Evolutionary conservation across 2,329 filamentous ascomycete genomes (phyloP), one percentile per base, ranked within the genome.

Genomic region (Coleophoma eucalyptorum): DNA sequence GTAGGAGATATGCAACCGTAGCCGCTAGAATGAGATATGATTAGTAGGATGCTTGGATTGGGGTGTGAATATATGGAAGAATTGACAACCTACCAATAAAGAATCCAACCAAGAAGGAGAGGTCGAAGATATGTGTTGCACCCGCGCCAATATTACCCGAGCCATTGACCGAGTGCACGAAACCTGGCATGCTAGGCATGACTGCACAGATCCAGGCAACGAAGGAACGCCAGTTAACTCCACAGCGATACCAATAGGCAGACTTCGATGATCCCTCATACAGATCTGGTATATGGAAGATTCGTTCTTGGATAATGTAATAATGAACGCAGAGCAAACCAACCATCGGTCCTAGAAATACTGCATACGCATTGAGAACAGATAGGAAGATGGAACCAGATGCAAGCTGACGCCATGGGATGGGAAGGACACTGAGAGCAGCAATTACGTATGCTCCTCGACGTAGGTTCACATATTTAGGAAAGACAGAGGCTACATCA

Each of bases 381-480:
- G 62, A 66, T 51, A 77, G 68, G 62, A 79, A 77, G 0, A 69
- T 71, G 10, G 67, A 62, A 1, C 75, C 73, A 0, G 66, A 69
- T 4, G 69, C 68, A 3, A 80, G 64, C 1, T 79, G 66, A 49
- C 78, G 65, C 77, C 77, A 81, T 0, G 77, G 77, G 71, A 58
- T 62, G 32, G 72, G 65, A 1, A 67, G 65, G 34, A 75, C 70
- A 21, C 68, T 70, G 8, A 78, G 60, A 2, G 76, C 51, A 0
- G 72, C 68, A 10, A 70, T 74, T 34, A 81, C 61, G 52, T 76
- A 75, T 5, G 71, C 70, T 1, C 79, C 80, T 2, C 79, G 71
- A 5, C 77, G 67, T 50, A 81, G 80, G 60, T 79, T 80, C 63
- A 82, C 72, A 52, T 74, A 80, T 41, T 66, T 69, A 0, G 78